These are phyloP conservation scores for Sordariomycetes sp. DNA, from an alignment of 2,329 filamentous ascomycete species.

Conservation along the genomic window DNA sequence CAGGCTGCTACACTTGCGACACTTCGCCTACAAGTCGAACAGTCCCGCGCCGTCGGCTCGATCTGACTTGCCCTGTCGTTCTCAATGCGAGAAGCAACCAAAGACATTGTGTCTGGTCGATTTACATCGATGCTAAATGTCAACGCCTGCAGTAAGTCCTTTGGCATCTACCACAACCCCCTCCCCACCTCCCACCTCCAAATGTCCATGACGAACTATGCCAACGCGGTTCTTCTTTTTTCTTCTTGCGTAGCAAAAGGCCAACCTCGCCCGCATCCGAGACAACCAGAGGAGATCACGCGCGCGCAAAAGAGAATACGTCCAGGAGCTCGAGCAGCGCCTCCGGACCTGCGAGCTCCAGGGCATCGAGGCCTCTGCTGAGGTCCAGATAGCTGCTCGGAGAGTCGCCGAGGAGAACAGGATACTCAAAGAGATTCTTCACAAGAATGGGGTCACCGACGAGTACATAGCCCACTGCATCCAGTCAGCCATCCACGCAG, in stretches of 20 bases:
- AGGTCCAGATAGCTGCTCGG: slow-evolving; percentile 62
- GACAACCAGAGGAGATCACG: slow-evolving; percentile 73
- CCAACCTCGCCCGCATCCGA: slow-evolving; percentile 48
- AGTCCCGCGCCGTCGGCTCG: no score
- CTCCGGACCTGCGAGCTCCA: slow-evolving; percentile 50
- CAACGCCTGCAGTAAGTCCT: slow-evolving; percentile 19
- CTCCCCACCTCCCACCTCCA: slow-evolving; percentile 5
- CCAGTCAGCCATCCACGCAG: slow-evolving; percentile 9
- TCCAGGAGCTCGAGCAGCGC: slow-evolving; percentile 59
- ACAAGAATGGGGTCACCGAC: slow-evolving; percentile 46
- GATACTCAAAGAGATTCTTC: slow-evolving; percentile 50
- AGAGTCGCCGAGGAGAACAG: slow-evolving; percentile 62
- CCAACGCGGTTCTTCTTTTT: slow-evolving; percentile 2
- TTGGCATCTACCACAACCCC: slow-evolving; percentile 1
- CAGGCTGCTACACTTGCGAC: no score
- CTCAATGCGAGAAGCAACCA: background rate
- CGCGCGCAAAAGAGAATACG: slow-evolving; percentile 63
- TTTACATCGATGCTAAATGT: slow-evolving; percentile 18
- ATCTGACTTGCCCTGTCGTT: background rate
- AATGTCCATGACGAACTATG: slow-evolving; percentile 9
- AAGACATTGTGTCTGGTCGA: slow-evolving; percentile 5
- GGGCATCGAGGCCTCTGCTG: slow-evolving; percentile 59
- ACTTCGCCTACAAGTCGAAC: no score
- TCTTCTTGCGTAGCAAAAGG: slow-evolving; percentile 19
- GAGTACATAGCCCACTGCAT: slow-evolving; percentile 39